phyloP scores from a whole-genome alignment of 2,329 filamentous ascomycete species.

The Talaromyces sp. region DNA sequence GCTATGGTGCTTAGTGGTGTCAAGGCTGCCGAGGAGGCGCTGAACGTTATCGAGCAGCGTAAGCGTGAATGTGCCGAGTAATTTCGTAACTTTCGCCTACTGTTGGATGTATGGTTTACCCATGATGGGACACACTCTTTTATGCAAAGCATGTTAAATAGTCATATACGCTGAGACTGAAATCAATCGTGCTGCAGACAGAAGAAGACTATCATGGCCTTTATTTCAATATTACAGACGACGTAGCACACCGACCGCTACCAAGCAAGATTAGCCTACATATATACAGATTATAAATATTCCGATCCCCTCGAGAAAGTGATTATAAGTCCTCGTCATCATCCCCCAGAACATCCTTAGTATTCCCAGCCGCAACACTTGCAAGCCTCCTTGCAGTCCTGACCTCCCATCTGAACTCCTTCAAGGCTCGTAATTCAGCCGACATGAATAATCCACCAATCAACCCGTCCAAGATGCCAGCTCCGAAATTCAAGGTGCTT shows the following conservation, averaged over 20 bases:
- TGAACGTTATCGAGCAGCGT: slow-evolving; percentile 71
- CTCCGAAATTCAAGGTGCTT: slow-evolving; percentile 70
- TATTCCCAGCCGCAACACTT: slow-evolving; percentile 12
- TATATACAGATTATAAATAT: not conserved
- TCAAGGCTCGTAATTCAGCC: slow-evolving; percentile 74
- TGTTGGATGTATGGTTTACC: not conserved
- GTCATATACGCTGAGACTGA: not conserved
- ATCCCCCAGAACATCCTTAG: not conserved
- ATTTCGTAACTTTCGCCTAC: not conserved
- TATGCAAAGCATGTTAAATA: slow-evolving; percentile 4
- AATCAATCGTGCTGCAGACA: not conserved
- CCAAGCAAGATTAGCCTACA: not conserved
- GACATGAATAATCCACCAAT: slow-evolving; percentile 84
- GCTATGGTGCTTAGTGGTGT: slow-evolving; percentile 85
- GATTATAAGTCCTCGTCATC: slow-evolving; percentile 16
- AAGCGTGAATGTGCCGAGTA: slow-evolving; percentile 68
- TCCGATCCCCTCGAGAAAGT: too few species aligned
- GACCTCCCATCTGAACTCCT: slow-evolving; percentile 94
- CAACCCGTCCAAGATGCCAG: slow-evolving; percentile 77
- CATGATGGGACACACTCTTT: slow-evolving; percentile 2
- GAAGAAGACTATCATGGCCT: not conserved
- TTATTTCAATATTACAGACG: not conserved
- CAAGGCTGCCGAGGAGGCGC: slow-evolving; percentile 84
- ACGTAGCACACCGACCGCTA: not conserved
- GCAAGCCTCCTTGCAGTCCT: slow-evolving; percentile 55